Base-by-base conservation (phyloP, 2,329 filamentous ascomycete genomes). In the Xylariaceae sp. region DNA sequence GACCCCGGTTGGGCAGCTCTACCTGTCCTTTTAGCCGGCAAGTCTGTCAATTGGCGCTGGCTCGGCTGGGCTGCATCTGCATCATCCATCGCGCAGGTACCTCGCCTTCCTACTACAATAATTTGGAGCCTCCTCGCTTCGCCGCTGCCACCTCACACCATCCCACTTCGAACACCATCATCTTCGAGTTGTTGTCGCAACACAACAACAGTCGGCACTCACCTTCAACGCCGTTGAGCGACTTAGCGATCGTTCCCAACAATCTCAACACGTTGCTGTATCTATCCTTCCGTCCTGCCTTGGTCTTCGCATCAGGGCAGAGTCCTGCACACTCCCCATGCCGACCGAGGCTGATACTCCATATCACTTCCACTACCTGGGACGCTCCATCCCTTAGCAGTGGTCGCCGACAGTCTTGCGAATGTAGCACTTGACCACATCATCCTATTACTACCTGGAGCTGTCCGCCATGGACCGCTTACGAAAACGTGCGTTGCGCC, bases 381-480 rank as follows among this genome's bases (percentile, higher is more conserved):
- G 66, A 62, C 67, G 60, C 52, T 66, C 63, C 56, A 72, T 72
- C 66, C 71, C 72, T 66, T 74, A 72, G 74, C 71, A 74, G 62
- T 65, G 63, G 62, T 57, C 50, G 55, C 58, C 55, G 41, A 43
- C 12, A 46, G 30, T 55, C 62, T 62, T 57, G 62, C 74, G 75
- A 71, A 78, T 77, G 75, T 76, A 74, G 73, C 69, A 62, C 63
- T 65, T 62, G 61, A 47, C 43, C 46, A 43, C 27, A 39, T 55
- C 49, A 31, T 45, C 53, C 49, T 47, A 53, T 64, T 57, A 62
- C 60, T 40, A 64, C 57, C 60, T 63, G 60, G 60, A 61, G 63
- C 69, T 68, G 65, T 72, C 70, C 68, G 66, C 57, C 62, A 85
- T 85, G 82, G 80, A 85, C 75, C 81, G 82, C 72, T 73, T 74